Conservation (phyloP, 441 rosid species). For the Eutrema salsugineum region DNA sequence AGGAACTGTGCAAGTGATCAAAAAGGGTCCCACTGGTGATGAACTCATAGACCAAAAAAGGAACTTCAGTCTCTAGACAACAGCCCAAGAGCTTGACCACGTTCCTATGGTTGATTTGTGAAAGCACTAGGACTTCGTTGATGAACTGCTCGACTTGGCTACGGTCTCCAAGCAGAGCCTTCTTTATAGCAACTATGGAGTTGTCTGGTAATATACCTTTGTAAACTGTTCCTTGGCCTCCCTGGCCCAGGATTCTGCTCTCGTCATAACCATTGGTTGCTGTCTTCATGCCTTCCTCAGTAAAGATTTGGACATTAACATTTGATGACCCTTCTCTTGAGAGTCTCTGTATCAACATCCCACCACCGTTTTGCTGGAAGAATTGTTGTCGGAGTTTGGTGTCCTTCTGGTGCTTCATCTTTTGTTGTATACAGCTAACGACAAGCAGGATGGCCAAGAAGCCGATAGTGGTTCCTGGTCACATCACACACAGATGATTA, state of each 20-base stretch:
- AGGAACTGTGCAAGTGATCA: slow-evolving; percentile 13
- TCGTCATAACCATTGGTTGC: slow-evolving; percentile 15
- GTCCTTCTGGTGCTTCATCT: neutral
- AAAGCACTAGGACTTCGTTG: slow-evolving; percentile 7
- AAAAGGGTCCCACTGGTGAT: slow-evolving; percentile 15
- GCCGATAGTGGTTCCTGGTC: neutral
- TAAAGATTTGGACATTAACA: slow-evolving; percentile 9
- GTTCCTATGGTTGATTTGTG: slow-evolving; percentile 20
- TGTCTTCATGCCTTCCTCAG: slow-evolving; percentile 2
- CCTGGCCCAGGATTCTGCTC: slow-evolving; percentile 15
- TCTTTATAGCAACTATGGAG: slow-evolving; percentile 17
- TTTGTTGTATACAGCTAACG: neutral
- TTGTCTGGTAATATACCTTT: slow-evolving; percentile 1
- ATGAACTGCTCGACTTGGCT: slow-evolving; percentile 27
- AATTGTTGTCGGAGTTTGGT: neutral
- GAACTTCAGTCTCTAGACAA: slow-evolving; percentile 17
- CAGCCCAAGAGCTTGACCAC: slow-evolving; percentile 14
- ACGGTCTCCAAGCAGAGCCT: slow-evolving; percentile 4
- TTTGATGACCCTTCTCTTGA: slow-evolving; percentile 8
- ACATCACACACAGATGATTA: neutral
- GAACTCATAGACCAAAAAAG: slow-evolving; percentile 21
- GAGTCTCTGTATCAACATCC: slow-evolving; percentile 12
- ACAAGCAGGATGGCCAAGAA: slow-evolving; percentile 7
- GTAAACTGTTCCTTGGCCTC: slow-evolving; percentile 27
- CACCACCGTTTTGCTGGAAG: slow-evolving; percentile 15